Conservation (phyloP, 345 rosid genomes). For the Nephelium lappaceum region DNA sequence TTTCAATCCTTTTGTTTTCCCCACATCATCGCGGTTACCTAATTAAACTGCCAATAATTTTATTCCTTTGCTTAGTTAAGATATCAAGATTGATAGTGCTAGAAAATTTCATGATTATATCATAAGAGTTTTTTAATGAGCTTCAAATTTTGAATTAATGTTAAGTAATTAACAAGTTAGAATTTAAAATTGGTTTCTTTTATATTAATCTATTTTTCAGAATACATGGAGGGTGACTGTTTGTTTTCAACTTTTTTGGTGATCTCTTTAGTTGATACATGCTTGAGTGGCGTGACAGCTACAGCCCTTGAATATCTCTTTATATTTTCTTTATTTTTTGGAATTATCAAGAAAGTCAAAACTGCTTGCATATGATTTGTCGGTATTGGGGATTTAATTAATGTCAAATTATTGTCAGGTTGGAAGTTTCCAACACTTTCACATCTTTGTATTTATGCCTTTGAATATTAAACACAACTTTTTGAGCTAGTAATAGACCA, state of each 20-base stretch:
- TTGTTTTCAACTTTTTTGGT: not conserved
- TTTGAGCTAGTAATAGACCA: not conserved
- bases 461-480: not conserved
- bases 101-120: not conserved
- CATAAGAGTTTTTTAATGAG: not conserved
- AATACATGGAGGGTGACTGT: not conserved
- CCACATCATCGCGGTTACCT: not conserved
- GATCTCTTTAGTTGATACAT: not conserved
- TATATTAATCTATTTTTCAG: not conserved
- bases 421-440: not conserved
- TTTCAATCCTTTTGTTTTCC: not conserved
- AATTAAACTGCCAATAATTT: not conserved
- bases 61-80: not conserved
- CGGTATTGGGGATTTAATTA: slow-evolving; percentile 3
- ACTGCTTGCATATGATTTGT: slow-evolving; percentile 17
- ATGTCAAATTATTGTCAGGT: not conserved
- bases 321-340: not conserved
- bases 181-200: not conserved
- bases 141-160: not conserved
- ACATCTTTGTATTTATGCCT: not conserved
- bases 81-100: not conserved
- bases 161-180: not conserved
- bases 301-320: not conserved
- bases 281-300: not conserved
- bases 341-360: not conserved